phyloP scores from a whole-genome alignment of 345 rosid genomes.

The Psidium friedrichsthalianum region DNA sequence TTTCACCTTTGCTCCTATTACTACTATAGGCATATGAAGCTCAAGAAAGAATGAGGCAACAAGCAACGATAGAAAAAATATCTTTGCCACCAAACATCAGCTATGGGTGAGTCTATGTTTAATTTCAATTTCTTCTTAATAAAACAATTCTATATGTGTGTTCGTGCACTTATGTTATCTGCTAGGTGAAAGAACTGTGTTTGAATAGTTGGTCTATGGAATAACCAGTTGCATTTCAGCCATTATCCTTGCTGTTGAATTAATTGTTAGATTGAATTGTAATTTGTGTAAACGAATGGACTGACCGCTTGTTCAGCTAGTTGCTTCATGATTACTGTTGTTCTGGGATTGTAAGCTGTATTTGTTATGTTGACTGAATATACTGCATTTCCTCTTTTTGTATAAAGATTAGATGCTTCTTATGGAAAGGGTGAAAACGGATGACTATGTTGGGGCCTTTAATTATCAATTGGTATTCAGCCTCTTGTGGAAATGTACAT shows the following conservation, averaged over 20 bases:
- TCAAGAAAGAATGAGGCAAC: slow-evolving; percentile 68
- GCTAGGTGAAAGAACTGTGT: neutral
- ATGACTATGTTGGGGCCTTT: neutral
- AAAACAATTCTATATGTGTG: neutral
- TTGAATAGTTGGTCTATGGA: neutral
- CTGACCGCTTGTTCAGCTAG: neutral
- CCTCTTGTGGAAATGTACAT: neutral
- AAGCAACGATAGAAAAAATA: slow-evolving; percentile 43
- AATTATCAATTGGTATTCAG: neutral
- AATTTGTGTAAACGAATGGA: neutral
- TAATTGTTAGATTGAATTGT: neutral
- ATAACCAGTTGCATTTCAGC: neutral
- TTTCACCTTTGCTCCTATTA: neutral
- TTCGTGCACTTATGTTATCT: neutral
- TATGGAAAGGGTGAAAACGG: neutral
- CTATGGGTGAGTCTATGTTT: slow-evolving; percentile 37
- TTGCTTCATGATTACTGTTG: neutral
- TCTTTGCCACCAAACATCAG: slow-evolving; percentile 54
- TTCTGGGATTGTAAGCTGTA: neutral
- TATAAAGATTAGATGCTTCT: neutral
- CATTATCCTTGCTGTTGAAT: neutral
- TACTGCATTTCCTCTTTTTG: neutral
- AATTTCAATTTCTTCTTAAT: neutral
- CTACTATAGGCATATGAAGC: slow-evolving; percentile 61
- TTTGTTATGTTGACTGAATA: neutral